Percentiles rank a stretch among this genome's conserved stretches.
These are phyloP conservation scores for Trichoderma lentiforme DNA, from an alignment of 2,329 filamentous ascomycete species.

Conservation along the genomic window DNA sequence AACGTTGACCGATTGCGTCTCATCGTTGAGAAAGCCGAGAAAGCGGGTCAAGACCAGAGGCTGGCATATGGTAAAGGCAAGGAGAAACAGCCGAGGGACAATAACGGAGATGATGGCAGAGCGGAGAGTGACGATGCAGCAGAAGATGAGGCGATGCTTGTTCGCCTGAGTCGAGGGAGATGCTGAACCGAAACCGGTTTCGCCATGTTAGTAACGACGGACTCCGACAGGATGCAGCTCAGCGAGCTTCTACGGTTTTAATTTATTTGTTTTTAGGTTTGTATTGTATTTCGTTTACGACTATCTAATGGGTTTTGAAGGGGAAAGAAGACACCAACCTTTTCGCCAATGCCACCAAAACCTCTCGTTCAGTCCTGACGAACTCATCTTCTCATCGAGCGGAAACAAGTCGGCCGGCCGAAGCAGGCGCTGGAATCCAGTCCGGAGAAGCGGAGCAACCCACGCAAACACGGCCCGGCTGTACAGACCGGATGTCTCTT, in stretches of 20 bases:
- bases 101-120: slow-evolving; percentile 31
- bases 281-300: slow-evolving; percentile 8
- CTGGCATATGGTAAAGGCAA: slow-evolving; percentile 38
- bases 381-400: slow-evolving; percentile 34
- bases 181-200: neutral
- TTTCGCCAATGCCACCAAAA: slow-evolving; percentile 33
- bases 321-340: slow-evolving; percentile 21
- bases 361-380: slow-evolving; percentile 28
- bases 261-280: neutral
- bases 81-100: slow-evolving; percentile 31
- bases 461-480: slow-evolving; percentile 38
- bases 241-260: neutral
- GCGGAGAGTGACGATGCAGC: slow-evolving; percentile 29
- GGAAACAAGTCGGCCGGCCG: slow-evolving; percentile 34
- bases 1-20: slow-evolving; percentile 23
- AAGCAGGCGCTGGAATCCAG: slow-evolving; percentile 36
- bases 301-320: neutral
- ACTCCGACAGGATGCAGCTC: neutral
- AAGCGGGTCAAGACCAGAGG: slow-evolving; percentile 36
- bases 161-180: neutral
- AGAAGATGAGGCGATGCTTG: slow-evolving; percentile 15
- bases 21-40: slow-evolving; percentile 25
- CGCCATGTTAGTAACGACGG: slow-evolving; percentile 2
- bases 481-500: slow-evolving; percentile 38
- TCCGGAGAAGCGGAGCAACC: slow-evolving; percentile 36